phyloP scores from a whole-genome alignment of 2,329 filamentous ascomycete genomes.

The Penicillium sumatraense region DNA sequence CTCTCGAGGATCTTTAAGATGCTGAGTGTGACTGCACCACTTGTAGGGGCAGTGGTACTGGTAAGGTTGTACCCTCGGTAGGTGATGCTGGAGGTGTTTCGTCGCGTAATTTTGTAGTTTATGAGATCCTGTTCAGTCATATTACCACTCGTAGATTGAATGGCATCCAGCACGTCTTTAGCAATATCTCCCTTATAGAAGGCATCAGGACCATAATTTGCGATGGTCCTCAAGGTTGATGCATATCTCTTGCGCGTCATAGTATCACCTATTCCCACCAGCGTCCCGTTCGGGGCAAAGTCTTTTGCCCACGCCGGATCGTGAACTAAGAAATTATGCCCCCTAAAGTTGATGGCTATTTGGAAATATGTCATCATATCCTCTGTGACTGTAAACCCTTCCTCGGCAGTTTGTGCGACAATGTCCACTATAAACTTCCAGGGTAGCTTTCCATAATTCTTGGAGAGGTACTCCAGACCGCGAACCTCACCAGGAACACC shows the following conservation, averaged over 20 bases:
- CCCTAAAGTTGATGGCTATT: background rate
- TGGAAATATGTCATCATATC: background rate
- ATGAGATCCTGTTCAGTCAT: background rate
- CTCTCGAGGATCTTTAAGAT: slow-evolving; percentile 44
- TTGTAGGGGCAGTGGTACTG: background rate
- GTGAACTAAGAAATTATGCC: background rate
- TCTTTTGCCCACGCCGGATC: slow-evolving; percentile 73
- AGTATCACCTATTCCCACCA: slow-evolving; percentile 71
- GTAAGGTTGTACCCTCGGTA: background rate
- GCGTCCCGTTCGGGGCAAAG: slow-evolving; percentile 80
- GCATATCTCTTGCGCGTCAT: slow-evolving; percentile 84
- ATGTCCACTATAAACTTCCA: background rate
- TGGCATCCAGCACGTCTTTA: background rate
- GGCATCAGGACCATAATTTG: slow-evolving; percentile 69
- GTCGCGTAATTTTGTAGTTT: background rate
- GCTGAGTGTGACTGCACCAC: background rate
- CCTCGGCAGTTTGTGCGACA: background rate
- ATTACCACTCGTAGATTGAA: background rate
- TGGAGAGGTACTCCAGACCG: background rate
- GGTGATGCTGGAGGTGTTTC: background rate
- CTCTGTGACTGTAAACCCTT: background rate
- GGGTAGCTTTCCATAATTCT: background rate
- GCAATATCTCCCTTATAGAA: slow-evolving; percentile 60
- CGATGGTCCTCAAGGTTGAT: slow-evolving; percentile 76
- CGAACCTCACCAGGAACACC: background rate